Conservation (phyloP, 116 monocot genomes). For the Trichopus zeylanicus region DNA sequence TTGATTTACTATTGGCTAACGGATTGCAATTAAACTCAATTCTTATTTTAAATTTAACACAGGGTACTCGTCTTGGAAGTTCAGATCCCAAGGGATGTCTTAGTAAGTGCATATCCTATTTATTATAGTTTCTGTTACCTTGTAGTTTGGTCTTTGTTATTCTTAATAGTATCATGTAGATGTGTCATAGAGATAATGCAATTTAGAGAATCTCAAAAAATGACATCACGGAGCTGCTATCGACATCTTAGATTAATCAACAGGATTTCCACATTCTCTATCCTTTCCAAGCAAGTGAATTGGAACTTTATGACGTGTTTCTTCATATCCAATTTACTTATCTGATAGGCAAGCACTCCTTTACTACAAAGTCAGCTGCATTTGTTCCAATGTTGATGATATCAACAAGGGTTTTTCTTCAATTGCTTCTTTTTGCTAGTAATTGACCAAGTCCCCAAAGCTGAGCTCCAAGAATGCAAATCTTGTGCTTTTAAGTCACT, state of each 20-base stretch:
- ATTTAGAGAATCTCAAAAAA: not conserved
- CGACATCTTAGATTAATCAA: no score
- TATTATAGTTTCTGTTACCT: not conserved
- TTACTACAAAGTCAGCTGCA: no score
- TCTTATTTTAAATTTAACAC: conserved; percentile 1
- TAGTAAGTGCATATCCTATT: conserved; percentile 51
- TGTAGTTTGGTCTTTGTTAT: not conserved
- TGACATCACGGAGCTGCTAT: no score
- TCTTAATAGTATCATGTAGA: not conserved
- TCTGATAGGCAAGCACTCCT: no score
- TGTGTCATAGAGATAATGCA: not conserved
- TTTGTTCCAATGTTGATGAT: not conserved
- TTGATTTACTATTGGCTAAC: not conserved
- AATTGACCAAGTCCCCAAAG: not conserved
- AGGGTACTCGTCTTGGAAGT: conserved; percentile 97
- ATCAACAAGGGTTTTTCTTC: not conserved
- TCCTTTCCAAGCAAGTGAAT: no score
- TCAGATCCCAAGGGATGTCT: conserved; percentile 98
- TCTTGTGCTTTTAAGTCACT: no score
- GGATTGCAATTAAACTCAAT: not conserved
- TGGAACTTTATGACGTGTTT: no score
- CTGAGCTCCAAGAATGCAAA: not conserved
- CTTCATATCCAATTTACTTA: no score
- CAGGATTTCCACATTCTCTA: no score
- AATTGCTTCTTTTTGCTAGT: not conserved